Conservation (phyloP, 2,329 filamentous ascomycete species). For the Nemania abortiva region DNA sequence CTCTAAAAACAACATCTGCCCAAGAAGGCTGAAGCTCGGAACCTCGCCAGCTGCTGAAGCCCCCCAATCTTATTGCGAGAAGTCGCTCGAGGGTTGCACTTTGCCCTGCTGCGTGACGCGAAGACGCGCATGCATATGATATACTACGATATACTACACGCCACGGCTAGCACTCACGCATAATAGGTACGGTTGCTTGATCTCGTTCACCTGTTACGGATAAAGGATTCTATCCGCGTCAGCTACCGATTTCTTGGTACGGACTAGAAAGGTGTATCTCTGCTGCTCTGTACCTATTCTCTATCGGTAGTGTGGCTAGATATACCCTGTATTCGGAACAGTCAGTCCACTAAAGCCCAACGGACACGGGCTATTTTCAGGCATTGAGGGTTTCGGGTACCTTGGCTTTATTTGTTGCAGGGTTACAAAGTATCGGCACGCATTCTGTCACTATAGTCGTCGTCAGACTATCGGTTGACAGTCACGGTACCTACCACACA, state of each 20-base stretch:
- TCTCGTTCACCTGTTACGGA: conserved; percentile 16
- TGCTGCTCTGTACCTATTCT: neutral
- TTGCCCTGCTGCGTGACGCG: conserved; percentile 20
- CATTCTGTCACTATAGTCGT: conserved; percentile 26
- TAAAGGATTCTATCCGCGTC: conserved; percentile 27
- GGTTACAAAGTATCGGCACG: conserved; percentile 36
- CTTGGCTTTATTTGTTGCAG: conserved; percentile 33
- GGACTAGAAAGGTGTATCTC: neutral
- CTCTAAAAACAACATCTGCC: conserved; percentile 32
- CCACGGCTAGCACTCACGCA: conserved; percentile 6
- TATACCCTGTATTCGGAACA: conserved; percentile 27
- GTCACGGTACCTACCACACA: neutral
- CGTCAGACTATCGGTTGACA: conserved; percentile 24
- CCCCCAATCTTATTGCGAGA: conserved; percentile 13
- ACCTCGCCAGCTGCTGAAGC: conserved; percentile 7
- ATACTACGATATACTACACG: neutral
- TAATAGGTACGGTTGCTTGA: conserved; percentile 7
- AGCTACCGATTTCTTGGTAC: conserved; percentile 21
- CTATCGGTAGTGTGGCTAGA: conserved; percentile 28
- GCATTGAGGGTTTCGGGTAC: conserved; percentile 29
- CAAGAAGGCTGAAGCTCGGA: conserved; percentile 16
- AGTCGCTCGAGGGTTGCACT: conserved; percentile 11
- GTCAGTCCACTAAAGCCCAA: conserved; percentile 32
- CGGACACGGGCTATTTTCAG: conserved; percentile 29
- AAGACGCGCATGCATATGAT: conserved; percentile 16